Evolutionary conservation across 108 stramenopile species (phyloP).

Genomic region (Skeletonema marinoi): DNA sequence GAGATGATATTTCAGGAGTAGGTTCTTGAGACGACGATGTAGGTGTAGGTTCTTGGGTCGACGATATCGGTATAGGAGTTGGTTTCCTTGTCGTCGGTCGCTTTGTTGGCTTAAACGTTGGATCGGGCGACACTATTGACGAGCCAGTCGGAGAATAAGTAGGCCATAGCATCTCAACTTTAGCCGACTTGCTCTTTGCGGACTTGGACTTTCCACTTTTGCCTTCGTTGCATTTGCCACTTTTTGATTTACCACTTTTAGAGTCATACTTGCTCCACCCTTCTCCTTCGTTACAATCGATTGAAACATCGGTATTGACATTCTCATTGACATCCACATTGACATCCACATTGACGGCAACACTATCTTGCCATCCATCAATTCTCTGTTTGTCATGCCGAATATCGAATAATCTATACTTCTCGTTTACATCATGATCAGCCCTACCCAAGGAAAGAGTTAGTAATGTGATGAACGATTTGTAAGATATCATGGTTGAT

Average conservation of each 20-base stretch:
- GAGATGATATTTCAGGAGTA: background rate
- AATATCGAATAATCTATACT: background rate
- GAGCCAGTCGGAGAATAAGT: background rate
- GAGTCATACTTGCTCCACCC: background rate
- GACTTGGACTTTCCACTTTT: background rate
- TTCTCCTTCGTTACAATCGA: background rate
- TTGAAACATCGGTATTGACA: background rate
- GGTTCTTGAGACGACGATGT: background rate
- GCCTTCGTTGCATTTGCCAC: background rate
- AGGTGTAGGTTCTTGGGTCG: background rate
- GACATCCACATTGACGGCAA: background rate
- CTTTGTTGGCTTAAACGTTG: background rate
- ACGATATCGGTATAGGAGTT: background rate
- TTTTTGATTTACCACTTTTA: background rate
- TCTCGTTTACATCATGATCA: background rate
- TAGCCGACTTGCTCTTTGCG: background rate
- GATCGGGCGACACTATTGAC: background rate
- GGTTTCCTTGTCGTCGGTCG: background rate
- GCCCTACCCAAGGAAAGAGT: background rate
- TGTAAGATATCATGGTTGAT: background rate
- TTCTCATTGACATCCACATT: background rate
- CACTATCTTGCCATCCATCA: background rate
- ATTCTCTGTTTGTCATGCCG: background rate
- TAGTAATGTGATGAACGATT: background rate
- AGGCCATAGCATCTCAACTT: background rate